These are phyloP conservation scores for Penicillium atrosanguineum DNA, from an alignment of 495 filamentous ascomycete species.

Conservation along the genomic window DNA sequence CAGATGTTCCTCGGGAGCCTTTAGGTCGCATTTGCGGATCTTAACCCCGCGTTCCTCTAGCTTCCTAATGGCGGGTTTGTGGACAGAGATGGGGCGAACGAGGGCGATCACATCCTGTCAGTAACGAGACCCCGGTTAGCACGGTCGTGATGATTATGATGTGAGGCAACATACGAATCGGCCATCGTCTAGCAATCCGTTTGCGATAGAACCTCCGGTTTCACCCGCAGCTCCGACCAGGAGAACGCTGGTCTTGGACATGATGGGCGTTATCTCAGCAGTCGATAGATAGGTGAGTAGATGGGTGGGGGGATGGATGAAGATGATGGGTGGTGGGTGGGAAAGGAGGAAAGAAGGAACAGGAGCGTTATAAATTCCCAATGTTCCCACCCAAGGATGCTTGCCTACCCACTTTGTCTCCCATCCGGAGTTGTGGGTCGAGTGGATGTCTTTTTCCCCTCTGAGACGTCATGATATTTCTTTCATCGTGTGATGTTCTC, in stretches of 20 bases:
- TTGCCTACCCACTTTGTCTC: constrained; percentile 37
- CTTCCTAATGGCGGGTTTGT: constrained; percentile 43
- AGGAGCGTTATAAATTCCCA: constrained; percentile 37
- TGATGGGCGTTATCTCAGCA: constrained; percentile 18
- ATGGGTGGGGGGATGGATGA: neutral
- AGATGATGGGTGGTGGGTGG: constrained; percentile 2
- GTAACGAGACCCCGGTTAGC: neutral
- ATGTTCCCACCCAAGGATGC: constrained; percentile 28
- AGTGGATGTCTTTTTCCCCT: constrained; percentile 38
- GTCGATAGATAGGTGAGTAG: neutral
- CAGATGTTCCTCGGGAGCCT: constrained; percentile 44
- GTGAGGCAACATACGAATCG: constrained; percentile 33
- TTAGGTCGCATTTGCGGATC: constrained; percentile 47
- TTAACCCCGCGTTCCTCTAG: constrained; percentile 47
- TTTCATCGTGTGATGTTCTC: neutral
- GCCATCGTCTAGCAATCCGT: constrained; percentile 41
- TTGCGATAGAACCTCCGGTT: constrained; percentile 50
- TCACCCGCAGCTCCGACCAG: constrained; percentile 48
- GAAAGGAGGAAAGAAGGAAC: constrained; percentile 10
- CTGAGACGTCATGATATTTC: constrained; percentile 19
- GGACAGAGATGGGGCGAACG: constrained; percentile 45
- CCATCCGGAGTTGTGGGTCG: constrained; percentile 40
- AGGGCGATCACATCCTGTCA: constrained; percentile 49
- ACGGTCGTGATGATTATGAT: constrained; percentile 1
- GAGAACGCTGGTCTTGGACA: constrained; percentile 45